These are phyloP conservation scores for Penicillium pulvis DNA, from an alignment of 495 filamentous ascomycete species.

Conservation along the genomic window DNA sequence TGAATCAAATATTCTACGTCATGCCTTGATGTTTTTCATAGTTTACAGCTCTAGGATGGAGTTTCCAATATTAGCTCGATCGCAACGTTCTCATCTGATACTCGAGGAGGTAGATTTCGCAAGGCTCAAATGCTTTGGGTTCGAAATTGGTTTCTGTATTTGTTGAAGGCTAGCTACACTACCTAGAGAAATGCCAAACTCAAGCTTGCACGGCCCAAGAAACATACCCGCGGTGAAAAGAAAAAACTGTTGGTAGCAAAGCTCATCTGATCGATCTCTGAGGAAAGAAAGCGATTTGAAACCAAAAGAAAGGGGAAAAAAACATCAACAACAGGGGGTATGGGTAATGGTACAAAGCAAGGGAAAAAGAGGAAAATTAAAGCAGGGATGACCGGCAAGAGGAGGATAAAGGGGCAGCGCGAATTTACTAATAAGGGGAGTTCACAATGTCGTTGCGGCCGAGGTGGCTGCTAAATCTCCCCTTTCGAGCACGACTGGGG, in stretches of 20 bases:
- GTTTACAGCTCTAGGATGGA: too few species aligned
- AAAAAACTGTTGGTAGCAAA: not conserved
- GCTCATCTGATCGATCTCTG: not conserved
- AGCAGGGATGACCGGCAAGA: conserved; percentile 12
- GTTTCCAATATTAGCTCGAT: too few species aligned
- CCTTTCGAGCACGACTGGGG: conserved; percentile 47
- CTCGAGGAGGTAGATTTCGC: too few species aligned
- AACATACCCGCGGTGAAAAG: not conserved
- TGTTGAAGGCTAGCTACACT: not conserved
- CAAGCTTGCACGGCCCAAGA: not conserved
- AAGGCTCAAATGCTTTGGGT: too few species aligned
- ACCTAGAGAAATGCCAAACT: not conserved
- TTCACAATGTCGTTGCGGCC: conserved; percentile 80
- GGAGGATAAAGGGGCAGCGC: conserved; percentile 5
- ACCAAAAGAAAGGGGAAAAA: conserved; percentile 5
- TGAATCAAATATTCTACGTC: too few species aligned
- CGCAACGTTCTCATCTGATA: too few species aligned
- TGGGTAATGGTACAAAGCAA: conserved; percentile 36
- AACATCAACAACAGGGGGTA: conserved; percentile 41
- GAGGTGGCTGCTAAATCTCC: conserved; percentile 56
- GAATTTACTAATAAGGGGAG: conserved; percentile 66
- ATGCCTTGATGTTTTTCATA: too few species aligned
- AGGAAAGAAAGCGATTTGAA: not conserved
- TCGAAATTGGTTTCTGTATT: too few species aligned
- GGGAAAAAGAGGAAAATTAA: conserved; percentile 9